Evolutionary conservation across 225 moss, liverwort and hornwort genomes (phyloP).

Genomic region (Straminergon stramineum): DNA sequence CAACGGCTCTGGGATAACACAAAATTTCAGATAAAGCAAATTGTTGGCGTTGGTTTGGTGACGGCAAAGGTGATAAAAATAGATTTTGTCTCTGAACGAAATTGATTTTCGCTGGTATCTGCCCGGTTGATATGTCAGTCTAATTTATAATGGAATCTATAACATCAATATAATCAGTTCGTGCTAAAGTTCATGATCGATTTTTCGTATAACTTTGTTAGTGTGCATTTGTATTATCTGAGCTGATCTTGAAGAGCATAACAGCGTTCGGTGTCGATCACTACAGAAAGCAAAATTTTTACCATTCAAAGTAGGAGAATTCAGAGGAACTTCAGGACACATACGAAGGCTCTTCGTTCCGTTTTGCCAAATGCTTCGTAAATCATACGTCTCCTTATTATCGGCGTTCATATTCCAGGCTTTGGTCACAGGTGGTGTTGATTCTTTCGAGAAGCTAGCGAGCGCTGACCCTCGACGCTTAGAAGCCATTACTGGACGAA

Average conservation of each 20-base stretch:
- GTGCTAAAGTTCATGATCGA: neutral
- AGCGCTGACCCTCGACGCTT: constrained; percentile 72
- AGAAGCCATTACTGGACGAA: constrained; percentile 74
- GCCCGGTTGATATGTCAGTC: neutral
- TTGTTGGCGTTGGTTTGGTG: constrained; percentile 75
- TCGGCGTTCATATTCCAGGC: constrained; percentile 29
- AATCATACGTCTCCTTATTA: neutral
- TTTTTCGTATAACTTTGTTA: neutral
- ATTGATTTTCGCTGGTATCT: neutral
- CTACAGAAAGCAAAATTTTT: neutral
- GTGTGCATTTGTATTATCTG: neutral
- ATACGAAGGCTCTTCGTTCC: neutral
- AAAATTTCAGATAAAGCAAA: constrained; percentile 72
- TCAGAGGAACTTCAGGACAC: neutral
- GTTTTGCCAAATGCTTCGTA: neutral
- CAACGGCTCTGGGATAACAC: constrained; percentile 84
- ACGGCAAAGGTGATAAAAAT: constrained; percentile 72
- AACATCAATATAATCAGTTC: neutral
- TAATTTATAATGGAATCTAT: neutral
- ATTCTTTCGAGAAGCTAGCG: constrained; percentile 73
- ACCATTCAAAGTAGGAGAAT: neutral
- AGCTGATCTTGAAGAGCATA: neutral
- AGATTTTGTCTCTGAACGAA: neutral
- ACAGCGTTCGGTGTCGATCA: neutral
- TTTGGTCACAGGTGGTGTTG: constrained; percentile 61